Base-by-base conservation (phyloP, 2,329 filamentous ascomycete genomes). In the Nigrospora oryzae region DNA sequence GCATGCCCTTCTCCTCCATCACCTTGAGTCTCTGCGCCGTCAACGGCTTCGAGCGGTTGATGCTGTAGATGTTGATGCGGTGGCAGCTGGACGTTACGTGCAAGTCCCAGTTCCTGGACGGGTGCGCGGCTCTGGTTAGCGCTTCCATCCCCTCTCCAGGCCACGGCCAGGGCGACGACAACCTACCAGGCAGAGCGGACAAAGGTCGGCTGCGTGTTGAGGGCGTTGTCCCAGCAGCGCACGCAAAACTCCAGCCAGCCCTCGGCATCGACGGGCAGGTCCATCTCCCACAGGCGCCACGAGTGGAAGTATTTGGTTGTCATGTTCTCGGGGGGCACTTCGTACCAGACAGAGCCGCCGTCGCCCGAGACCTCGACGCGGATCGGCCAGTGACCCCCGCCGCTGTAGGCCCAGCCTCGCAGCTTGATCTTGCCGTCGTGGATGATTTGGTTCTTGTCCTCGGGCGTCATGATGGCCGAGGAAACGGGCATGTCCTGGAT, bases 401-500 rank as follows among this genome's bases (percentile, higher is more conserved):
- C 76, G 1, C 70, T 75, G 46, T 79, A 80, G 0, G 75, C 76
- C 76, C 76, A 81, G 12, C 77, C 76, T 40, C 70, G 72, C 49
- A 76, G 65, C 6, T 65, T 64, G 42, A 84, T 81, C 39, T 65
- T 69, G 10, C 81, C 80, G 14, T 74, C 68, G 51, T 84, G 80
- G 0, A 83, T 62, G 30, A 83, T 69, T 2, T 75, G 71, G n/a
- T 81, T 71, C 52, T 79, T 80, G 16, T 73, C 71, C 63, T 69
- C 66, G 0, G 82, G 82, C 0, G 73, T 67, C 76, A 84, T 84
- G 53, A 85, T 84, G 16, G 81, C 82, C 14, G 71, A 77, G 39
- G 73, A 77, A 4, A 86, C 81, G 0, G 83, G 83, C 81, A 86
- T 86, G 33, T 85, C 82, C 54, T 87, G 83, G 53, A 84, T 86